Base-by-base conservation (phyloP, 129 eudicot species). In the Pulicaria dysenterica region DNA sequence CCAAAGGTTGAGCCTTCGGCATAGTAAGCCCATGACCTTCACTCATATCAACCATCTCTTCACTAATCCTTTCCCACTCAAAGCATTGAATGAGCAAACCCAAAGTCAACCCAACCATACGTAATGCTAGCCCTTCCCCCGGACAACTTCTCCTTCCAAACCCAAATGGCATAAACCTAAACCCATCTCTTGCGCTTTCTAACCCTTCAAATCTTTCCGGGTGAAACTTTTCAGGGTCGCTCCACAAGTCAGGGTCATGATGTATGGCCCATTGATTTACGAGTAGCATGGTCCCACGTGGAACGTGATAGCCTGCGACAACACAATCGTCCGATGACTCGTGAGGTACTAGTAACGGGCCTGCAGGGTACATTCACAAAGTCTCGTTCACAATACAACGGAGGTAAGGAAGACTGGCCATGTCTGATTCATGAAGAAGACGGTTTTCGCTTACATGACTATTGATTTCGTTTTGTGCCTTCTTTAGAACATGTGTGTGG, bases 111-210 rank as follows among this genome's bases (percentile, higher is more conserved):
- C 91, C 94, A 12, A 70, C n/a, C 40, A 70, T 39, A 41, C 41
- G 43, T 11, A 43, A 5, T 8, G 74, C 51, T 41, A 70, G 24
- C 12, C 64, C 74, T 5, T 54, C 64, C 11, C 74, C 74, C 3
- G 74, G 74, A 45, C 64, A 70, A 12, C 44, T 40, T 53, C 74
- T 70, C 64, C 51, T 54, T 54, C 74, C 64, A 11, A 12, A 70
- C 64, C 74, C 74, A 69, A 90, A 90, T 13, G 91, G 86, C 79
- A 90, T 79, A 66, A 79, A 78, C 67, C 81, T 87, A 72, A 72
- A 79, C 51, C 77, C 83, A 15, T 46, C 62, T 41, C 65, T 74
- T 6, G 77, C 47, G 17, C 69, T 74, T 43, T 80, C 84, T 3
- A 64, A 6, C 8, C 78, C 81, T 41, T 56, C 58, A 40, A 82